phyloP scores from a whole-genome alignment of 2,329 filamentous ascomycete genomes.

The Tolypocladium nubicola region DNA sequence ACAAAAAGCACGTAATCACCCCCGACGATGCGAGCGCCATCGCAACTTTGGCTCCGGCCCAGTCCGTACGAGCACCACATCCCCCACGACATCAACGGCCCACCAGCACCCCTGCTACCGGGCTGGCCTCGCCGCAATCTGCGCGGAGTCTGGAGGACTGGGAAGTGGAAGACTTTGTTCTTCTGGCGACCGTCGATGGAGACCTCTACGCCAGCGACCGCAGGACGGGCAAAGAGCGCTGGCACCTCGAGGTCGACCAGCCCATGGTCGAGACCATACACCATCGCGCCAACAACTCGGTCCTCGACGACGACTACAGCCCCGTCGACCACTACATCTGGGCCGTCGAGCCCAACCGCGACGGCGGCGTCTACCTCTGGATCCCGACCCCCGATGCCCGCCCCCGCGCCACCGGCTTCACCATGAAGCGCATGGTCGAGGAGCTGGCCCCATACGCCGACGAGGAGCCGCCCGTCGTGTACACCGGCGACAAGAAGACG shows the following conservation, averaged over 20 bases:
- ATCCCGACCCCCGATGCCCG: conserved; percentile 50
- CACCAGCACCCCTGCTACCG: conserved; percentile 48
- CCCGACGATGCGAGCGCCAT: conserved; percentile 82
- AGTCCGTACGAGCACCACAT: conserved; percentile 86
- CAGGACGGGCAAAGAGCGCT: conserved; percentile 71
- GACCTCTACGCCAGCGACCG: conserved; percentile 86
- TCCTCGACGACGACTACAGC: conserved; percentile 46
- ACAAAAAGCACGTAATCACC: conserved; percentile 24
- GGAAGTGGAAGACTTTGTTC: conserved; percentile 99
- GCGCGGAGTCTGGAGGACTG: conserved; percentile 98
- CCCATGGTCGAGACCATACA: conserved; percentile 89
- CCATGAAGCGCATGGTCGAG: conserved; percentile 82
- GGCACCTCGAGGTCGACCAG: conserved; percentile 74
- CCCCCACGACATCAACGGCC: conserved; percentile 50
- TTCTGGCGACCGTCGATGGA: conserved; percentile 99
- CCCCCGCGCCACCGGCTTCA: conserved; percentile 57
- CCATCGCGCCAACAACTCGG: conserved; percentile 58
- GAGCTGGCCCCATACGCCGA: conserved; percentile 68
- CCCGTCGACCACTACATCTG: conserved; percentile 80
- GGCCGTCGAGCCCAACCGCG: conserved; percentile 85
- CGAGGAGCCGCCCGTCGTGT: conserved; percentile 68
- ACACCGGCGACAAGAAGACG: conserved; percentile 85
- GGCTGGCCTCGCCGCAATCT: conserved; percentile 72
- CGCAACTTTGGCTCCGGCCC: conserved; percentile 94
- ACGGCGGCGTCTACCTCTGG: conserved; percentile 83